Conservation (phyloP, 1,284 basidiomycete species). For the Blastosporella zonata region DNA sequence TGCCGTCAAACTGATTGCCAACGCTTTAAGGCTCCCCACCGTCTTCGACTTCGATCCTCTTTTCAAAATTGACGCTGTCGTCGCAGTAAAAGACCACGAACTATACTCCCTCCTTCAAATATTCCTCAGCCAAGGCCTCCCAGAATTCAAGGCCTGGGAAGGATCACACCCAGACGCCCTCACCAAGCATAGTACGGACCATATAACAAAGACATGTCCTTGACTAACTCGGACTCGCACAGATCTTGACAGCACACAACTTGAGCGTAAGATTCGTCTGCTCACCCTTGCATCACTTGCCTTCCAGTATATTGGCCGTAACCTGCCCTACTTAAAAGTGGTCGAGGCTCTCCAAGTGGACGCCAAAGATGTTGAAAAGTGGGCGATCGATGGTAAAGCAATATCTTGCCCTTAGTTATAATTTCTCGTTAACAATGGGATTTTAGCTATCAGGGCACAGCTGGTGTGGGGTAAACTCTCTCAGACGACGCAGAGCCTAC, state of each 20-base stretch:
- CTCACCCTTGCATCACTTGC: slow-evolving; percentile 79
- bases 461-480: slow-evolving; percentile 85
- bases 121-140: slow-evolving; percentile 66
- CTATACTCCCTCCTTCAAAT: slow-evolving; percentile 69
- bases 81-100: slow-evolving; percentile 66
- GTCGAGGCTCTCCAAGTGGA: slow-evolving; percentile 70
- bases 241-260: slow-evolving; percentile 53
- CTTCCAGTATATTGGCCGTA: slow-evolving; percentile 72
- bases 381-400: slow-evolving; percentile 84
- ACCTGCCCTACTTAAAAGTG: slow-evolving; percentile 74
- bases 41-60: slow-evolving; percentile 83
- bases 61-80: slow-evolving; percentile 71
- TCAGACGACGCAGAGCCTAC: slow-evolving; percentile 75
- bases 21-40: slow-evolving; percentile 67
- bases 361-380: slow-evolving; percentile 76
- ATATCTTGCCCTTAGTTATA: slow-evolving; percentile 1
- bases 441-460: slow-evolving; percentile 78
- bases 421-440: slow-evolving; percentile 1
- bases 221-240: slow-evolving; percentile 9
- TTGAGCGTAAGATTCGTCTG: slow-evolving; percentile 82
- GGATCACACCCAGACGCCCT: slow-evolving; percentile 49
- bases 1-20: slow-evolving; percentile 61
- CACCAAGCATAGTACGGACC: slow-evolving; percentile 55
- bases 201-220: neutral
- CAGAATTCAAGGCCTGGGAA: slow-evolving; percentile 67